Evolutionary conservation across 495 filamentous ascomycete species (phyloP).

Genomic region (Neurospora sp.): DNA sequence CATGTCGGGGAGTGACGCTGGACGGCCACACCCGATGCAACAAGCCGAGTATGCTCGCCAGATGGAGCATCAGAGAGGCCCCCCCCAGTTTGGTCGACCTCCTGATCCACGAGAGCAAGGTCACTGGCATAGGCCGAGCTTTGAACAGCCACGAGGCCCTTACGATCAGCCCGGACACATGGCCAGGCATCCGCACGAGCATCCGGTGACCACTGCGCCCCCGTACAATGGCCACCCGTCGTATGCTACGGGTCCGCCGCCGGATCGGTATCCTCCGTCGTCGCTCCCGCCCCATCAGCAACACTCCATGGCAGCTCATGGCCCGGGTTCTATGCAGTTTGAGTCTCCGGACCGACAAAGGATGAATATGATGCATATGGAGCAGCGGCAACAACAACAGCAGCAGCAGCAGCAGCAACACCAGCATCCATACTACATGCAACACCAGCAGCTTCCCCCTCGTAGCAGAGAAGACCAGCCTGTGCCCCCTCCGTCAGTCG

Average conservation of each 20-base stretch:
- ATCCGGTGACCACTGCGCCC: constrained; percentile 28
- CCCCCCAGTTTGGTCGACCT: constrained; percentile 29
- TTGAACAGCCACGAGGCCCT: constrained; percentile 28
- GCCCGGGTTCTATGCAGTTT: constrained; percentile 25
- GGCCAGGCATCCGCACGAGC: constrained; percentile 32
- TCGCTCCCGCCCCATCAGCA: constrained; percentile 30
- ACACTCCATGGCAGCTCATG: constrained; percentile 28
- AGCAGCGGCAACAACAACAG: constrained; percentile 10
- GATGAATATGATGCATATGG: constrained; percentile 22
- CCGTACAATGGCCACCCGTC: constrained; percentile 36
- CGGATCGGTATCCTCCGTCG: constrained; percentile 36
- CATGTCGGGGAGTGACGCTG: constrained; percentile 22
- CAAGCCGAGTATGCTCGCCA: constrained; percentile 18
- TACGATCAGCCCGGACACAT: constrained; percentile 30
- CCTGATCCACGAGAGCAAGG: constrained; percentile 35
- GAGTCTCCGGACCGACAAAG: constrained; percentile 42
- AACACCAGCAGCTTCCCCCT: constrained; percentile 13
- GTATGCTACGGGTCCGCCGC: constrained; percentile 33
- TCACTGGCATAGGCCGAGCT: constrained; percentile 31
- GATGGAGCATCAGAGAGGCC: constrained; percentile 20
- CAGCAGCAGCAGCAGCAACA: constrained; percentile 21
- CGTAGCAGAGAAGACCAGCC: constrained; percentile 26
- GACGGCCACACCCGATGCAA: constrained; percentile 18
- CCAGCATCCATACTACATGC: constrained; percentile 6
- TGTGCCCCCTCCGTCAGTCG: constrained; percentile 34